A percentile compares a stretch with the other conserved stretches of the same genome.
These are phyloP conservation scores for Hericium erinaceus DNA, from an alignment of 768 basidiomycete genomes.

Conservation along the genomic window DNA sequence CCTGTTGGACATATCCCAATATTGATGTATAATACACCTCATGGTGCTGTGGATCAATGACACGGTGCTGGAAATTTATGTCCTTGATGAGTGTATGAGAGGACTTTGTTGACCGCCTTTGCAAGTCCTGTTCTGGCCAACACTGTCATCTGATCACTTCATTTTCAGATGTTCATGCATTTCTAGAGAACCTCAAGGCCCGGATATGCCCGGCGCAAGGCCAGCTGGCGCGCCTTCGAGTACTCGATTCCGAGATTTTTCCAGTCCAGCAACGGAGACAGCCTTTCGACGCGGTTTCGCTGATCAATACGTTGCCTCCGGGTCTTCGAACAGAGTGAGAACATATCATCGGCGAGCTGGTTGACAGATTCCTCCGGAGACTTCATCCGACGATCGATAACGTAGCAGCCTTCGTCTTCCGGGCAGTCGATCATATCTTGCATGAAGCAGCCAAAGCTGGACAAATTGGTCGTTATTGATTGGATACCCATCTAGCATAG, in stretches of 20 bases:
- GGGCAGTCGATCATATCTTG: constrained; percentile 94
- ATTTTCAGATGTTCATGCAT: constrained; percentile 79
- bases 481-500: constrained; percentile 87
- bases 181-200: constrained; percentile 95
- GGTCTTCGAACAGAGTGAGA: constrained; percentile 69
- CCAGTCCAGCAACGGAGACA: constrained; percentile 94
- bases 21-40: too few species aligned
- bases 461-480: constrained; percentile 93
- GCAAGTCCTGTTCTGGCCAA: not conserved
- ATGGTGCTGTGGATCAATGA: too few species aligned
- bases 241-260: constrained; percentile 97
- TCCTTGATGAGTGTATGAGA: too few species aligned
- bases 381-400: constrained; percentile 85
- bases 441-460: constrained; percentile 98
- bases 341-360: constrained; percentile 71
- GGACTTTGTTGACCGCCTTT: too few species aligned
- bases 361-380: constrained; percentile 87
- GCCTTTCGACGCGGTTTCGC: constrained; percentile 92
- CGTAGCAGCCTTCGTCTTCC: constrained; percentile 93
- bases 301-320: constrained; percentile 96
- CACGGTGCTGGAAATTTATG: too few species aligned
- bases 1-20: too few species aligned
- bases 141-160: constrained; percentile 1
- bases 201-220: constrained; percentile 92
- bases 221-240: constrained; percentile 87